Evolutionary conservation across 2,329 filamentous ascomycete species (phyloP), one percentile per base, ranked within the genome.

Genomic region (Colletotrichum sp.): DNA sequence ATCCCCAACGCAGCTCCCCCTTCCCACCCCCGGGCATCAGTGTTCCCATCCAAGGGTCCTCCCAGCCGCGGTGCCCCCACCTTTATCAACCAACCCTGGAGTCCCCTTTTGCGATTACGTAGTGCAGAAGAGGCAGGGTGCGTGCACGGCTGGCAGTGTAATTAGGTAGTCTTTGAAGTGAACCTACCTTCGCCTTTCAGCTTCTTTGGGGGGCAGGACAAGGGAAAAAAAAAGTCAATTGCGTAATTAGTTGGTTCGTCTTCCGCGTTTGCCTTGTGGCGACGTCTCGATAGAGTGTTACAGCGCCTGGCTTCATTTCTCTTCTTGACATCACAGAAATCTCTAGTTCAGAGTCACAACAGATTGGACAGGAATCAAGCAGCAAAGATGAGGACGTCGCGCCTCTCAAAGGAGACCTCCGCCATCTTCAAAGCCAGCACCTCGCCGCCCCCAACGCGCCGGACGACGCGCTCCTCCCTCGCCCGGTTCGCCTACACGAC

Each of bases 371-470:
- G n/a, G 39, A 22, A 48, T 1, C 44, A 22, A 8, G 13, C 44
- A 32, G 34, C 13, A 64, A 61, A 68, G 12, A 93, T 92, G 91
- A 87, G 89, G 57, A 90, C 90, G 6, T 93, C 91, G 11, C 86
- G 88, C 57, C 83, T 92, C 68, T 91, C 91, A 11, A 87, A 87
- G 79, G 91, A 93, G 32, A 90, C 91, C 1, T 84, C 90, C 6
- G 91, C 88, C 77, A 82, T 92, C n/a, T 84, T 92, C 64, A 86
- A 89, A 36, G 22, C 74, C 34, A 82, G 85, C 8, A 79, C 88
- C n/a, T 71, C 84, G 57, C 79, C 78, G 48, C 80, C 81, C 27
- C 80, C 83, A 15, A 84, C 85, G 11, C 86, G 87, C 60, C 86
- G 89, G 76, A 86, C 86, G 73, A 88, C 91, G 78, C 84, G 90